Percentiles rank a stretch among this genome's conserved stretches.
phyloP scores from a whole-genome alignment of 2,329 filamentous ascomycete species.

The Arthrinium puccinioides region DNA sequence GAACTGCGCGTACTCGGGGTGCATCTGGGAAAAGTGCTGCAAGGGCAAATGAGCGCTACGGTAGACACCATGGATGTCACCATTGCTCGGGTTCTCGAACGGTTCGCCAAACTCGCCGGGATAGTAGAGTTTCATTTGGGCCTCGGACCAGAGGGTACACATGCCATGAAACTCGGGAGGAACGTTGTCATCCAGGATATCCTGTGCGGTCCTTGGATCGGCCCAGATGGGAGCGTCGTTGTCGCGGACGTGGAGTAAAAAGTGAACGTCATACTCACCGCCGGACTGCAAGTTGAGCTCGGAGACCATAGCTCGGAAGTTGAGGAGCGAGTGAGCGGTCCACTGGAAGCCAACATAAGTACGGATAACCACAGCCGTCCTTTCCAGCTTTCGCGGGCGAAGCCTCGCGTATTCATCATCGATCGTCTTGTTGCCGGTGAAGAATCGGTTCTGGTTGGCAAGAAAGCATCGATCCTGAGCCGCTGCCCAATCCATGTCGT shows the following conservation, averaged over 20 bases:
- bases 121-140: constrained; percentile 77
- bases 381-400: constrained; percentile 35
- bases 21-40: constrained; percentile 55
- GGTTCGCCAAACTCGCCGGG: constrained; percentile 62
- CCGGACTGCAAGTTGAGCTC: constrained; percentile 73
- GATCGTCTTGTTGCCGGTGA: constrained; percentile 27
- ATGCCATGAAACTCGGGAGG: constrained; percentile 72
- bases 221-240: constrained; percentile 74
- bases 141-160: constrained; percentile 77
- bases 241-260: constrained; percentile 79
- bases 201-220: constrained; percentile 65
- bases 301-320: constrained; percentile 72
- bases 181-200: constrained; percentile 59
- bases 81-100: constrained; percentile 49
- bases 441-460: constrained; percentile 58
- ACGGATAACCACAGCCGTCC: constrained; percentile 71
- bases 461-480: constrained; percentile 47
- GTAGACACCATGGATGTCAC: constrained; percentile 62
- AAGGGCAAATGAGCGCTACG: constrained; percentile 56
- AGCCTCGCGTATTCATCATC: constrained; percentile 18
- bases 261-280: constrained; percentile 76
- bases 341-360: constrained; percentile 77
- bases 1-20: constrained; percentile 58
- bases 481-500: constrained; percentile 44
- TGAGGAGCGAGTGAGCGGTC: constrained; percentile 69